These are phyloP conservation scores for Rhipidocladum racemiflorum DNA, from an alignment of 176 grass and related monocot genomes.

Conservation along the genomic window DNA sequence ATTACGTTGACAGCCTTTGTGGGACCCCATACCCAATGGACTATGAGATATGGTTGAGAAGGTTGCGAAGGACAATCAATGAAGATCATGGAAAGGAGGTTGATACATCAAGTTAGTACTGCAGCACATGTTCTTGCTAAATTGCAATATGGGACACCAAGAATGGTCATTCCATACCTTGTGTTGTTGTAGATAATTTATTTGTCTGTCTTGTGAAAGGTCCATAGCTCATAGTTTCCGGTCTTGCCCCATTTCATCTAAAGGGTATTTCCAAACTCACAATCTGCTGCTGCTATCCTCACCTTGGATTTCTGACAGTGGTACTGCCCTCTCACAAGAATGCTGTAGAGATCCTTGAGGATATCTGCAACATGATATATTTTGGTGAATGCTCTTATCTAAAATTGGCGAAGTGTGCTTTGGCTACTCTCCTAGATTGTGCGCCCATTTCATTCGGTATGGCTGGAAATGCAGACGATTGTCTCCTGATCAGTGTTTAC, in stretches of 20 bases:
- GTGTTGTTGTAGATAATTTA: slow-evolving; percentile 63
- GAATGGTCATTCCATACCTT: slow-evolving; percentile 12
- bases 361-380: slow-evolving; percentile 48
- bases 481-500: slow-evolving; percentile 1
- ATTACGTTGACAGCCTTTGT: slow-evolving; percentile 97
- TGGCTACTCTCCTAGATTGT: background rate
- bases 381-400: slow-evolving; percentile 26
- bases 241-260: background rate
- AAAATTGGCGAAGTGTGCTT: slow-evolving; percentile 15
- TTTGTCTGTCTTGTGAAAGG: background rate
- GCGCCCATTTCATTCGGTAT: background rate
- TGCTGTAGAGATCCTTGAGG: slow-evolving; percentile 30
- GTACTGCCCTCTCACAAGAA: slow-evolving; percentile 15
- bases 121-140: slow-evolving; percentile 7
- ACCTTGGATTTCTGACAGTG: slow-evolving; percentile 33
- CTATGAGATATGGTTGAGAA: slow-evolving; percentile 96
- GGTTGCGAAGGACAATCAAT: slow-evolving; percentile 68
- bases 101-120: slow-evolving; percentile 48
- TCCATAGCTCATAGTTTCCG: slow-evolving; percentile 41
- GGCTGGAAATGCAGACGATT: background rate
- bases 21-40: slow-evolving; percentile 89
- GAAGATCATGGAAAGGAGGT: slow-evolving; percentile 96
- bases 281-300: slow-evolving; percentile 50
- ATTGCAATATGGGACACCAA: slow-evolving; percentile 27
- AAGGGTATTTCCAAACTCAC: slow-evolving; percentile 12